These are phyloP conservation scores for Rhodomyrtus tomentosa DNA, from an alignment of 345 rosid species.

Conservation along the genomic window DNA sequence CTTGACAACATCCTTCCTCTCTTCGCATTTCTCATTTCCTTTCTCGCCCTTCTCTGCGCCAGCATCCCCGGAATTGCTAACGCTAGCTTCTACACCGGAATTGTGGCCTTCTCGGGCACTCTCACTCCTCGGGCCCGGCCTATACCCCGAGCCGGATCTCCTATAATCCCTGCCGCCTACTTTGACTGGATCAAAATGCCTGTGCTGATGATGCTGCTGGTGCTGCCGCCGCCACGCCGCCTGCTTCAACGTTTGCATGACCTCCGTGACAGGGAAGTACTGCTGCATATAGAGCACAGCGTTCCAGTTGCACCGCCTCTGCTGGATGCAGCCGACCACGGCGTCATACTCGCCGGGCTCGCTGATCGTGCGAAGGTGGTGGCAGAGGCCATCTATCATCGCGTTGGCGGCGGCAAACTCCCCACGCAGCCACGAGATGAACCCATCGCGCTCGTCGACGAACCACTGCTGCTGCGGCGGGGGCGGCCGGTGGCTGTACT, in stretches of 20 bases:
- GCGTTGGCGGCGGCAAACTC: slow-evolving; percentile 97
- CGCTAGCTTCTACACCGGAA: slow-evolving; percentile 16
- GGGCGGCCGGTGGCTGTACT: slow-evolving; percentile 18
- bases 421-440: slow-evolving; percentile 75
- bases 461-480: slow-evolving; percentile 29
- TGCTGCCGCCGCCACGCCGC: slow-evolving; percentile 49
- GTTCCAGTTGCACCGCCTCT: slow-evolving; percentile 74
- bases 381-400: slow-evolving; percentile 65
- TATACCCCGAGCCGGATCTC: slow-evolving; percentile 38
- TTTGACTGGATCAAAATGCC: slow-evolving; percentile 46
- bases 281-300: slow-evolving; percentile 80
- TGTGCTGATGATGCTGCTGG: not conserved
- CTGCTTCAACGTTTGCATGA: slow-evolving; percentile 51
- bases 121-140: slow-evolving; percentile 25
- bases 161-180: slow-evolving; percentile 37
- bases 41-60: slow-evolving; percentile 2
- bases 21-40: slow-evolving; percentile 11
- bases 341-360: slow-evolving; percentile 65
- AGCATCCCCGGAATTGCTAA: slow-evolving; percentile 9
- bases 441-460: slow-evolving; percentile 67
- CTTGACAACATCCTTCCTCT: slow-evolving; percentile 21
- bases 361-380: slow-evolving; percentile 50
- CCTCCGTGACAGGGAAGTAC: slow-evolving; percentile 49
- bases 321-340: slow-evolving; percentile 44
- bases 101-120: slow-evolving; percentile 27